phyloP scores from a whole-genome alignment of 495 filamentous ascomycete genomes.

The Talaromyces nanjingensis region DNA sequence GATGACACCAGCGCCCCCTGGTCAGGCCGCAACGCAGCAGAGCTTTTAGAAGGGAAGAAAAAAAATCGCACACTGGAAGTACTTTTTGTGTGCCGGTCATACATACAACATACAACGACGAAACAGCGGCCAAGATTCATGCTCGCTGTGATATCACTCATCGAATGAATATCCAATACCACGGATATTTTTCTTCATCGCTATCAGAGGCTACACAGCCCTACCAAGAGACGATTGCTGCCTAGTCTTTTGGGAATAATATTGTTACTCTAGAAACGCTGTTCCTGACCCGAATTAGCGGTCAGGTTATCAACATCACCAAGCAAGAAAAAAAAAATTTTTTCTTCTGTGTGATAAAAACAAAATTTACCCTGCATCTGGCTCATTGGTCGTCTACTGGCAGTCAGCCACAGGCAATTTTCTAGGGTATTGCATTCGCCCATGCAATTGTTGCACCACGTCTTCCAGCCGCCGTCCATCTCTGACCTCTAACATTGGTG shows the following conservation, averaged over 20 bases:
- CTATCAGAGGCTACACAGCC: neutral
- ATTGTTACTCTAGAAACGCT: constrained; percentile 4
- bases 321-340: constrained; percentile 1
- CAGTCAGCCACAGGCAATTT: neutral
- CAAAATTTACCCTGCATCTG: constrained; percentile 1
- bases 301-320: constrained; percentile 7
- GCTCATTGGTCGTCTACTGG: neutral
- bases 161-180: neutral
- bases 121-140: neutral
- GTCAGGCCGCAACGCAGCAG: constrained; percentile 9
- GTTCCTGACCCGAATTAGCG: constrained; percentile 10
- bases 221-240: constrained; percentile 5
- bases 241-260: neutral
- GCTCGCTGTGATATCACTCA: neutral
- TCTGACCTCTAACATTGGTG: constrained; percentile 1
- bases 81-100: neutral
- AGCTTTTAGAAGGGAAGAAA: neutral
- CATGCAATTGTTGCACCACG: neutral
- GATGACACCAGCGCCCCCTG: constrained; percentile 10
- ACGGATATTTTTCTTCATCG: neutral
- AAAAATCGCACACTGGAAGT: constrained; percentile 1
- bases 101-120: neutral
- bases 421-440: constrained; percentile 1
- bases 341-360: constrained; percentile 5
- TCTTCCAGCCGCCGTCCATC: constrained; percentile 2